phyloP scores from a whole-genome alignment of 2,329 filamentous ascomycete species.

The Beauveria bassiana region DNA sequence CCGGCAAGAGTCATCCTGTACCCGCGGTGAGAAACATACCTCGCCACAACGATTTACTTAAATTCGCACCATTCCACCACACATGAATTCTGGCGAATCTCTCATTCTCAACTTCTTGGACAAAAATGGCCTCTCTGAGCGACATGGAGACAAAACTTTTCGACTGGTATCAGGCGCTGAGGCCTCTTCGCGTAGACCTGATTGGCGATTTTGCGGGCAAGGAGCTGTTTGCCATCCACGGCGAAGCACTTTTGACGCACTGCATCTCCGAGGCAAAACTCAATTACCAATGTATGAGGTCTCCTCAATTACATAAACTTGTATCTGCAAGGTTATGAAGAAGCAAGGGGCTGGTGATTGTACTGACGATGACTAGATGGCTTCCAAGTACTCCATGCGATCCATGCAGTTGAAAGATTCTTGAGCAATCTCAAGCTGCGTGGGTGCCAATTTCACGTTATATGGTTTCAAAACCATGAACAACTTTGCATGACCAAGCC shows the following conservation, averaged over 20 bases:
- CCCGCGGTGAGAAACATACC: no score
- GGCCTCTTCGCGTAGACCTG: conserved; percentile 46
- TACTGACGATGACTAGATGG: conserved; percentile 34
- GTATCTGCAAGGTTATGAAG: no score
- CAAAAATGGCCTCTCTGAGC: neutral
- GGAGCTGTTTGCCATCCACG: conserved; percentile 65
- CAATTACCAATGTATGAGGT: conserved; percentile 46
- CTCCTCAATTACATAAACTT: no score
- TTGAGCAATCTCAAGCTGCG: conserved; percentile 51
- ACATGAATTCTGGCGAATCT: neutral
- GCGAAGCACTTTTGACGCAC: conserved; percentile 61
- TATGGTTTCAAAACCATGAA: conserved; percentile 56
- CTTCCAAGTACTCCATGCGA: conserved; percentile 64
- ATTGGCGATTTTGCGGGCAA: conserved; percentile 70
- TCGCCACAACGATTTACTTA: no score
- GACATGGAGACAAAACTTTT: neutral
- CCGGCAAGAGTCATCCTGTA: no score
- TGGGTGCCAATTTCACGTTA: conserved; percentile 63
- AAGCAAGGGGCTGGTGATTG: neutral
- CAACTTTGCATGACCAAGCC: conserved; percentile 44
- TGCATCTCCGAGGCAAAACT: conserved; percentile 55
- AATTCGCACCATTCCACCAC: no score
- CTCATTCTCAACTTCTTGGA: neutral
- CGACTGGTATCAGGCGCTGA: conserved; percentile 13
- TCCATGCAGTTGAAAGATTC: conserved; percentile 61